Evolutionary conservation across 164 flowering plant genomes (phyloP), one percentile per base, ranked within the genome.

Genomic region (Saururus chinensis): DNA sequence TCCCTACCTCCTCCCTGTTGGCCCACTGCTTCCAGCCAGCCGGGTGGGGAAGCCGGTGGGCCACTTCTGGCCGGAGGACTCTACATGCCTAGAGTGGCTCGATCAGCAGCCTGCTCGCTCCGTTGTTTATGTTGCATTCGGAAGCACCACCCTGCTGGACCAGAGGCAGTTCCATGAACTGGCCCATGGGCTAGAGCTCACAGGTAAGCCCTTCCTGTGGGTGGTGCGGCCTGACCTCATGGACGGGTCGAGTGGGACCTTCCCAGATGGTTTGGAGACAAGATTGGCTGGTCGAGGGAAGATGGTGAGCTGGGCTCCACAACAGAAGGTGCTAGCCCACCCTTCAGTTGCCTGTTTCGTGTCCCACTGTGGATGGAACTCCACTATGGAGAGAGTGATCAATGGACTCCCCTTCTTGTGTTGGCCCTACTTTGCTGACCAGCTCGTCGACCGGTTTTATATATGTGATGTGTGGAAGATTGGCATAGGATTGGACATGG

Each of bases 351-450:
- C 64, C 4, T 61, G 64, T 22, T 61, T 61, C 37, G 9, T 61
- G 54, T 40, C 64, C 8, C 64, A 61, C 9, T 61, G 64, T 61
- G 64, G 64, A 14, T 61, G 64, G 64, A 61, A 61, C 64, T 61
- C 64, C 7, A 61, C 64, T 37, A 9, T 61, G 30, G 55, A 61
- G 22, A 55, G 24, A 25, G 35, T 61, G 19, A 17, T 22, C 55
- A 45, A 42, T 42, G 64, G 64, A 3, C 55, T 61, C 6, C 64
- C 64, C 37, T 12, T 61, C 35, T 22, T 61, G 35, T 42, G 64
- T 19, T 61, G 64, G 64, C 64, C 64, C 19, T 61, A 61, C 64
- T 61, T 61, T 61, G 54, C 14, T 45, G 64, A 61, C 54, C 64
- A 61, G 64, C 48, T 61, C 51, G 22, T 45, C 6, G 48, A 61